Base-by-base conservation (phyloP, 352 stramenopile genomes). In the Phytophthora nicotianae region DNA sequence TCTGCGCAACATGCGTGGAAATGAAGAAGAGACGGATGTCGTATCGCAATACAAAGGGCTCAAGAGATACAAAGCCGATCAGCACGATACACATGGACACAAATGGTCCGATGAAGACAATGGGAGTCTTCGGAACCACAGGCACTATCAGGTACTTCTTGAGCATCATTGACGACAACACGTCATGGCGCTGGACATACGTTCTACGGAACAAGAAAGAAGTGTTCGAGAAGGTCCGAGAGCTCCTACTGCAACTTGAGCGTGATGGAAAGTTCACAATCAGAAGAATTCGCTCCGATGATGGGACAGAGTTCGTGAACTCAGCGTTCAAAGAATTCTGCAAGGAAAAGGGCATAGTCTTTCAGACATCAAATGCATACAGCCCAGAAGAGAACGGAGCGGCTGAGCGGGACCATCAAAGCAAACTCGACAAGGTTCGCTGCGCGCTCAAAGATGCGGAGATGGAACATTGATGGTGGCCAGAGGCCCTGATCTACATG, bases 401-500 rank as follows among this genome's bases (percentile, higher is more conserved):
- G 20, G 43, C 54, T 50, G 43, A 62, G 19, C 2, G 35, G n/a
- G 54, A 55, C 40, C 54, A 62, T 35, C 43, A 62, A 37, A 55
- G 29, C 9, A 50, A 62, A 55, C 23, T 62, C 6, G 19, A 41
- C 19, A 26, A 23, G 29, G 42, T 55, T 9, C 54, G 45, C 2
- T 55, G 48, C 47, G 48, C 57, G 26, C 11, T 50, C 1, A 54
- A 49, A 43, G 29, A 56, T 40, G 58, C 58, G 2, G 35, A 33
- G 0, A 61, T 61, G 50, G 17, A 17, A 0, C 8, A 51, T 11
- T 40, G 21, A 26, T 57, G 60, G 27, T 58, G 35, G 50, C 43
- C 42, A 19, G 37, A 58, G 16, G 59, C 45, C 9, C 46, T 63
- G 3, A 68, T 68, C 42, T 62, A 62, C 35, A 57, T 52, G 51